Evolutionary conservation across 371 early-diverging fungal species (phyloP), one percentile per base, ranked within the genome.

Genomic region (Rhizopus arrhizus): DNA sequence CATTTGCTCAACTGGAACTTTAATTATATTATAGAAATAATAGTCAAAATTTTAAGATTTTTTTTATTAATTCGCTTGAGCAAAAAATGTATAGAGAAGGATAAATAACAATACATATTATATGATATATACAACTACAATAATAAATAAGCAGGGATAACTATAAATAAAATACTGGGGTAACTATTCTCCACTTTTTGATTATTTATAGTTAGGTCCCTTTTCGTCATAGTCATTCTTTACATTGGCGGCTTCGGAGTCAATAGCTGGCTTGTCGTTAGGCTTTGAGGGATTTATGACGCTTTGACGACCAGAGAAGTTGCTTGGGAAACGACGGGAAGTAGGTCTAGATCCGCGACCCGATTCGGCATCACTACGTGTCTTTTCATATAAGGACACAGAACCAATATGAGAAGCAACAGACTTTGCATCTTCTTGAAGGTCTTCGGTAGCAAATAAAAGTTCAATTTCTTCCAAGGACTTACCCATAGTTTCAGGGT

Each of bases 401-500:
- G 69, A 69, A 45, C 69, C 69, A 40, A 69, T 69, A n/a, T 74
- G 74, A 40, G 74, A 74, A 28, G 70, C 70, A 45, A 71, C 60
- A 12, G 74, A 71, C 33, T 56, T 68, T 54, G 70, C 69, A 41
- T 75, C 75, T 42, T 69, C 72, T 57, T 75, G 72, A 35, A 69
- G 51, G 31, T 75, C 72, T 36, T 66, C 55, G n/a, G 62, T 58
- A 12, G 75, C 71, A 61, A 86, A 86, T 29, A 85, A 70, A 28
- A 77, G 65, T 47, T 86, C 86, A 59, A 86, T 78, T 61, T 83
- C 73, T 69, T 86, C 86, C 50, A 85, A 61, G 10, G 85, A 77
- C 47, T 68, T 71, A 34, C 84, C 81, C 35, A 73, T 80, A 40
- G 85, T 85, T 63, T 86, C 86, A 8, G 78, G 78, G n/a, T 77